Evolutionary conservation across 2,329 filamentous ascomycete species (phyloP), one percentile per base, ranked within the genome.

Genomic region (Blastomyces emzantsi): DNA sequence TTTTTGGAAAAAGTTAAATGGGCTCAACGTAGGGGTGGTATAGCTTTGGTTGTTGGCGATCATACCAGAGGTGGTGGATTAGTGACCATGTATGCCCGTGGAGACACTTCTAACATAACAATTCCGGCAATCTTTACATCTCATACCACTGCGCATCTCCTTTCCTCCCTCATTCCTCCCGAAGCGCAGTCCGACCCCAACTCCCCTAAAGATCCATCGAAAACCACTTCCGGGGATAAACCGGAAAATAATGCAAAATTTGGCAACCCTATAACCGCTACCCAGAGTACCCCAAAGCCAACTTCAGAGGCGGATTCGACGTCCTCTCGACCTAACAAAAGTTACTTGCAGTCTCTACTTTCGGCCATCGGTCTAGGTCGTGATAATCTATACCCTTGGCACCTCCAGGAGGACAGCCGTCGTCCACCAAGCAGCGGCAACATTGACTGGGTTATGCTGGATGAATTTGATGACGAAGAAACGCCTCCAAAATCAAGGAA

Each of bases 1-100:
- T 99, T 99, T 74, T 77, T 97, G 65, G 93, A 97, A 73, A 99
- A 99, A 77, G 91, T 94, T 67, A 93, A 95, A 79, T 99, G 94
- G 94, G 91, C 90, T 15, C 94, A 99, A 75, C 85, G 92, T 66
- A 85, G 94, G 71, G 94, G 94, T 30, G 94, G 89, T 25, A 83
- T 92, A 65, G 94, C 90, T 45, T 81, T 99, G 65, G 95, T 99
- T 67, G 92, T 99, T 2, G 94, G 94, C 33, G 94, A 99, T 74
- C 90, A 97, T 74, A 88, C 90, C 64, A 89, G 90, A 66, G 93
- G 93, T 55, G 92, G 92, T 3, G 89, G 89, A 45, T 79, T 99
- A 66, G 90, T 97, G 60, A 94, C 95, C 70, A 99, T 99, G 94
- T 97, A 96, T 75, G 94, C 94, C n/a, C 87, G 90, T 71, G 94